Base-by-base conservation (phyloP, 1,284 basidiomycete species). In the Austroboletus novae-zelandiae region DNA sequence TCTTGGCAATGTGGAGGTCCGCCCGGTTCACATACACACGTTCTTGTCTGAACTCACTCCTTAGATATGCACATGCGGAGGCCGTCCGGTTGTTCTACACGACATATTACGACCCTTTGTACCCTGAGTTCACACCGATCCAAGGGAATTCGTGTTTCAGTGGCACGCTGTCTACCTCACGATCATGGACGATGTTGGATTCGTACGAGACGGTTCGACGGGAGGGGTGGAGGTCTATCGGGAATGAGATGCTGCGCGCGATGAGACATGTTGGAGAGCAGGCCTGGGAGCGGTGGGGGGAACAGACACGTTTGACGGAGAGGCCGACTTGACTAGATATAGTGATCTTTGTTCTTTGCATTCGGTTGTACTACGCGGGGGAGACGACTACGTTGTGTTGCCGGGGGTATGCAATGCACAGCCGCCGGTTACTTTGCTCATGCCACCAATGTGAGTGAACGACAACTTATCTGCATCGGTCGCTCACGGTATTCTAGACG, bases 81-180 rank as follows among this genome's bases (percentile, higher is more conserved):
- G 75, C 77, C 43, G 69, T 61, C 54, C 68, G 71, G 31, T 64
- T 77, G 43, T 81, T 80, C 60, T 67, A 80, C 51, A 79, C 76
- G 51, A 79, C 78, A 53, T 89, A 87, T 59, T 87, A 84, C 61
- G 86, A 89, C 62, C 81, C 86, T 49, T 81, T 86, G 69, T 79
- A 85, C 61, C 80, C 84, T 17, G 81, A 87, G 61, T 74, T 87
- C 43, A 76, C 86, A 23, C 60, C 61, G 5, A 44, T 66, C 17
- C 55, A 55, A 40, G 60, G 52, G 34, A 48, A 25, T 40, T 55
- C 65, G 44, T 62, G 49, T 47, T 57, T 61, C 43, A 50, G 52
- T 11, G 61, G 57, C 31, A 54, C 55, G 2, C 52, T 65, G 13
- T 49, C 64, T 40, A 53, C 47, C 25, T 57, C 63, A 48, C 58